Percentiles rank a stretch among this genome's conserved stretches.
Evolutionary conservation across 345 rosid genomes (phyloP).

Genomic region (Abelmoschus esculentus): DNA sequence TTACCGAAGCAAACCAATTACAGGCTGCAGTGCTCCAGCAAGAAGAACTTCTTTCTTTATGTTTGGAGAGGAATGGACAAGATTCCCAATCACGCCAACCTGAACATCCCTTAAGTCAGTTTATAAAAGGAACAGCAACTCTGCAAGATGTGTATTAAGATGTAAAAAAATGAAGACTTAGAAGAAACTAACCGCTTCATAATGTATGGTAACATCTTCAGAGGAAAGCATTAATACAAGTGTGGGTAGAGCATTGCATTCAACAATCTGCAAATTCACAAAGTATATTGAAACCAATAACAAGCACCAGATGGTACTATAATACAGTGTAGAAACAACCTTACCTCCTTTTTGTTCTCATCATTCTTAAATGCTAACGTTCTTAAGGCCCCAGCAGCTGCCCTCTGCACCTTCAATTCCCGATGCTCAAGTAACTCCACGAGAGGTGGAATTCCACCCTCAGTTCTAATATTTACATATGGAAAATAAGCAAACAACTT

Average conservation of each 20-base stretch:
- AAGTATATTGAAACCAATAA: constrained; percentile 10
- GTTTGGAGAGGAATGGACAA: constrained; percentile 67
- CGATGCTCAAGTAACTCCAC: constrained; percentile 50
- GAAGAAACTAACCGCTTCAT: constrained; percentile 53
- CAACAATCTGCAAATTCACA: constrained; percentile 52
- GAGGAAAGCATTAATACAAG: constrained; percentile 63
- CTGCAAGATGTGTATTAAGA: not conserved
- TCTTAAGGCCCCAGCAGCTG: constrained; percentile 74
- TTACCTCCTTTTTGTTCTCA: constrained; percentile 61
- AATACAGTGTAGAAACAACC: not conserved
- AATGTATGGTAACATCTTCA: constrained; percentile 52
- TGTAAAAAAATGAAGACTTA: not conserved
- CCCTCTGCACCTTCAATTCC: constrained; percentile 64
- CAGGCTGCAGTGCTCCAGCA: constrained; percentile 78
- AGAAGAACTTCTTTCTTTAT: constrained; percentile 63
- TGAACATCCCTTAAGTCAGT: constrained; percentile 21
- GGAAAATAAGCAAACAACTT: not conserved
- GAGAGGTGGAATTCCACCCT: constrained; percentile 67
- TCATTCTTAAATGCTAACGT: constrained; percentile 69
- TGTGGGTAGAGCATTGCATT: constrained; percentile 53
- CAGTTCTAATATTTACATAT: constrained; percentile 31
- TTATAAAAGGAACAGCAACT: constrained; percentile 7
- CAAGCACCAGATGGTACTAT: not conserved
- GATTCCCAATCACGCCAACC: constrained; percentile 75
- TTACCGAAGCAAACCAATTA: constrained; percentile 67